Conservation (phyloP, 768 basidiomycete species). For the Dendrothele bispora region DNA sequence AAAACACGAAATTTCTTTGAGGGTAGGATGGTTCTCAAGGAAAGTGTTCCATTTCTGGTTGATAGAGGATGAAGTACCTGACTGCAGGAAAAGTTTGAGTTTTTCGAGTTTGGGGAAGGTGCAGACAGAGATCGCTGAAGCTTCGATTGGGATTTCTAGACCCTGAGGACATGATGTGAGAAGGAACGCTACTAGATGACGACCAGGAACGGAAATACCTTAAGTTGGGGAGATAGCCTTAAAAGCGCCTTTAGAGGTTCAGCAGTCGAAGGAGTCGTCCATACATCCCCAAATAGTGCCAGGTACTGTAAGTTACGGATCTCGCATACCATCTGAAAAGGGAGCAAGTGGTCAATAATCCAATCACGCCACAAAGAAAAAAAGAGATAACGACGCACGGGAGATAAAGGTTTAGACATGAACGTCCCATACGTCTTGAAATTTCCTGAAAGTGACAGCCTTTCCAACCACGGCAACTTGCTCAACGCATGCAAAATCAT, state of each 20-base stretch:
- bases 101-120: constrained; percentile 40
- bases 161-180: constrained; percentile 23
- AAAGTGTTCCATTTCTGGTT: constrained; percentile 38
- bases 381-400: no score
- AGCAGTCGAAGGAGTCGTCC: constrained; percentile 25
- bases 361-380: neutral
- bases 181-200: neutral
- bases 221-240: constrained; percentile 23
- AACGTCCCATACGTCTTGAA: no score
- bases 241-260: constrained; percentile 26
- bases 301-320: constrained; percentile 27
- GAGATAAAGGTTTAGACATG: no score
- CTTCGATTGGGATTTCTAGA: constrained; percentile 48
- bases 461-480: constrained; percentile 36
- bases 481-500: constrained; percentile 34
- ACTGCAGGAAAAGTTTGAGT: constrained; percentile 40
- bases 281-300: constrained; percentile 26
- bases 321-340: constrained; percentile 28
- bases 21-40: constrained; percentile 42
- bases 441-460: constrained; percentile 37
- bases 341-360: no score
- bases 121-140: constrained; percentile 33
- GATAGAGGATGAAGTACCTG: constrained; percentile 34
- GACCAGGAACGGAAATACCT: constrained; percentile 18
- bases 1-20: constrained; percentile 49